phyloP scores from a whole-genome alignment of 2,329 filamentous ascomycete species.

The Aureobasidium sp. region DNA sequence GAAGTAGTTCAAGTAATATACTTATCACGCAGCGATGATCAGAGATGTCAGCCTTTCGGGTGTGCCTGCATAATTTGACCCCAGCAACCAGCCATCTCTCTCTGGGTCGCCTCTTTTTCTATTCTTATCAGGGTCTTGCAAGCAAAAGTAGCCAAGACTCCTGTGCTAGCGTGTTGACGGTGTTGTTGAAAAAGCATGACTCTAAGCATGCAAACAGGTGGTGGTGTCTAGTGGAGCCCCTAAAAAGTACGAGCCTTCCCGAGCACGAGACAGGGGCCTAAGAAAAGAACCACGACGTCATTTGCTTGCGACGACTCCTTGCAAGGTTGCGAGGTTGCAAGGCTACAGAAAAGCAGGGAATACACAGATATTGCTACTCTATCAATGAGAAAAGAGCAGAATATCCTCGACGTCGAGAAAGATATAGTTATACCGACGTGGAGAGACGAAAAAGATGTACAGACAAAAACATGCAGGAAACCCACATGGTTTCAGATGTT shows the following conservation, averaged over 20 bases:
- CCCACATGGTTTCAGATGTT: not conserved
- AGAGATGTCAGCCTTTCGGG: conserved; percentile 1
- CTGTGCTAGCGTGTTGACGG: not conserved
- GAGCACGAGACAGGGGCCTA: conserved; percentile 5
- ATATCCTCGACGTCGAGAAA: too few relatives aligned
- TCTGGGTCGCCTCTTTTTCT: conserved; percentile 1
- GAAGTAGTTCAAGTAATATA: conserved; percentile 5
- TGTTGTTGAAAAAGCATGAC: conserved; percentile 9
- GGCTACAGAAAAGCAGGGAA: not conserved
- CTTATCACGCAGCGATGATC: conserved; percentile 5
- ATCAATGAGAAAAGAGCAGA: too few relatives aligned
- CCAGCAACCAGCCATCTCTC: conserved; percentile 7
- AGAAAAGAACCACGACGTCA: conserved; percentile 4
- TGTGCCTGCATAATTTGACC: conserved; percentile 8
- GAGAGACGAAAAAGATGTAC: not conserved
- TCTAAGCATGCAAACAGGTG: not conserved
- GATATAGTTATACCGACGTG: not conserved
- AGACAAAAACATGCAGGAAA: not conserved
- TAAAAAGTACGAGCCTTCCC: conserved; percentile 5
- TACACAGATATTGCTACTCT: not conserved
- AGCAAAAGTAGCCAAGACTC: not conserved
- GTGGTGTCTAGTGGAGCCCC: conserved; percentile 5
- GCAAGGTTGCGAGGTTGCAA: not conserved
- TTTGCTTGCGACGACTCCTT: conserved; percentile 5
- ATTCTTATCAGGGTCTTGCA: not conserved